Conservation (phyloP, 192 early-diverging fungal genomes). For the Tieghemiomyces parasiticus region DNA sequence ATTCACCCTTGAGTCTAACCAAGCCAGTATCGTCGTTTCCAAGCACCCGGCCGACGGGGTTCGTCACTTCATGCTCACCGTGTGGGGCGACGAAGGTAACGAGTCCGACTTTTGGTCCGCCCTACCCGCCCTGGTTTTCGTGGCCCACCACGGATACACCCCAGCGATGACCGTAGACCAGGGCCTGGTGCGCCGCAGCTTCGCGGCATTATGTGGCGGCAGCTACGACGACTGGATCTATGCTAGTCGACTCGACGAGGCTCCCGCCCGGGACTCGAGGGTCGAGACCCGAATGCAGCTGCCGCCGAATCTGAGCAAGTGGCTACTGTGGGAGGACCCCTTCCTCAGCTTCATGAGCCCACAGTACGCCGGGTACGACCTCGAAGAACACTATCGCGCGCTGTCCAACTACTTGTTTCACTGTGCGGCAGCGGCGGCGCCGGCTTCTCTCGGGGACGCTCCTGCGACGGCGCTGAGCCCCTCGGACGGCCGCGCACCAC, state of each 20-base stretch:
- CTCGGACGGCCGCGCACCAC: conserved; percentile 19
- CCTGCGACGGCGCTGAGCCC: too few relatives aligned
- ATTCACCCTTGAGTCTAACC: conserved; percentile 60
- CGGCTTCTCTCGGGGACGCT: too few relatives aligned
- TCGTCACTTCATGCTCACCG: conserved; percentile 62
- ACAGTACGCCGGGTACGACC: conserved; percentile 50
- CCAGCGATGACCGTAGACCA: conserved; percentile 40
- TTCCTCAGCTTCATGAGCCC: conserved; percentile 59
- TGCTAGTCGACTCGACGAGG: conserved; percentile 36
- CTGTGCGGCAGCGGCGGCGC: too few relatives aligned
- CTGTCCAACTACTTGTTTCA: conserved; percentile 33
- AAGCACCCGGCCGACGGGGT: conserved; percentile 40
- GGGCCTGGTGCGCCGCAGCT: conserved; percentile 34
- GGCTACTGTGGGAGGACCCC: conserved; percentile 78
- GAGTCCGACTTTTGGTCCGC: conserved; percentile 77
- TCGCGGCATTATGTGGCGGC: conserved; percentile 70
- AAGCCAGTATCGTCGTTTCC: conserved; percentile 53
- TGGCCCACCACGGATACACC: conserved; percentile 60
- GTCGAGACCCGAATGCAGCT: conserved; percentile 36
- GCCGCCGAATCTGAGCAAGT: conserved; percentile 66
- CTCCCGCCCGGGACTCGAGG: conserved; percentile 22
- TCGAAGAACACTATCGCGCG: conserved; percentile 47
- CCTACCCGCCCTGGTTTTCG: conserved; percentile 64
- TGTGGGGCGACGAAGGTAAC: conserved; percentile 87
- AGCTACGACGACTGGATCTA: conserved; percentile 60